Percentiles rank a stretch among this genome's conserved stretches.
Evolutionary conservation across 345 rosid species (phyloP).

Genomic region (Ricinus communis): DNA sequence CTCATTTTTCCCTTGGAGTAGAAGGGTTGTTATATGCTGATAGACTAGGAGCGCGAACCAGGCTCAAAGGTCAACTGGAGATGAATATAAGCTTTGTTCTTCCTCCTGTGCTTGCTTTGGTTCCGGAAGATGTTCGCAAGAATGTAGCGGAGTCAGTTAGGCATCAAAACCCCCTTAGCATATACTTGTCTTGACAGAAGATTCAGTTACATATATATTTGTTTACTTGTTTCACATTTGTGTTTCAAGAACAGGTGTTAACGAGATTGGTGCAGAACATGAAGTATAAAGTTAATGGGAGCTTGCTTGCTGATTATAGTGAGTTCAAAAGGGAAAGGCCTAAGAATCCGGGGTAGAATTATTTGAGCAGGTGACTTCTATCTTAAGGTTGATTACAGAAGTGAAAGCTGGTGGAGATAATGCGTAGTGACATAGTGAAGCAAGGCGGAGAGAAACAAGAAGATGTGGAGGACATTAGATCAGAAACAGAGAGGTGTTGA

Average conservation of each 20-base stretch:
- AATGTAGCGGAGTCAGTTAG: slow-evolving; percentile 63
- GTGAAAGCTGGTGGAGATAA: not conserved
- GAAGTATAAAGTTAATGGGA: slow-evolving; percentile 73
- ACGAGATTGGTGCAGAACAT: slow-evolving; percentile 66
- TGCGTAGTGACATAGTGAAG: not conserved
- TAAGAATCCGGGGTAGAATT: slow-evolving; percentile 7
- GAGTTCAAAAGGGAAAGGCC: slow-evolving; percentile 54
- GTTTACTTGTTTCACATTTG: not conserved
- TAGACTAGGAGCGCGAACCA: slow-evolving; percentile 42
- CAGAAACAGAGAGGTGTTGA: no score
- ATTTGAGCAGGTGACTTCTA: not conserved
- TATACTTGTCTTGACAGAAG: not conserved
- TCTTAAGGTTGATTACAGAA: no score
- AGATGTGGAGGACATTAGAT: not conserved
- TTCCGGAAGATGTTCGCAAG: slow-evolving; percentile 66
- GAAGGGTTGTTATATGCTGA: slow-evolving; percentile 70
- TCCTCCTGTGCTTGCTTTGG: slow-evolving; percentile 66
- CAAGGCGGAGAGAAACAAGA: not conserved
- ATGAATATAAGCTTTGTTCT: slow-evolving; percentile 71
- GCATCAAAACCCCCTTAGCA: not conserved
- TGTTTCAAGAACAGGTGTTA: slow-evolving; percentile 46
- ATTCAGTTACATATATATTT: not conserved
- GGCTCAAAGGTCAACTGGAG: slow-evolving; percentile 76
- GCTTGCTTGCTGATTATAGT: slow-evolving; percentile 79
- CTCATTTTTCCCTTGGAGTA: slow-evolving; percentile 61